Percentiles rank a stretch among this genome's conserved stretches.
Conservation (phyloP, 192 early-diverging fungal species). For the Umbelopsis sp. region DNA sequence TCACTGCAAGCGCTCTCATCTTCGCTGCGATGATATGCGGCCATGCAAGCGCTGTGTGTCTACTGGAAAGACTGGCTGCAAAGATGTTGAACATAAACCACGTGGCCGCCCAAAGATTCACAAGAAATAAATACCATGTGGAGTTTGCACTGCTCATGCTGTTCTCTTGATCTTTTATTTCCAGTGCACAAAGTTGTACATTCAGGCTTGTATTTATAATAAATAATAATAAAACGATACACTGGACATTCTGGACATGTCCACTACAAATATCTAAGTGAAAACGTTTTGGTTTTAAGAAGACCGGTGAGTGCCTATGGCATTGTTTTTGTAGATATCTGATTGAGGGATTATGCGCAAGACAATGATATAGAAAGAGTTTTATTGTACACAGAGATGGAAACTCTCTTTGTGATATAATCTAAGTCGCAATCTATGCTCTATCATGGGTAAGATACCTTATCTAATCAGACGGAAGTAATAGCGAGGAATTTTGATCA, state of each 20-base stretch:
- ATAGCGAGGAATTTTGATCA: slow-evolving; percentile 10
- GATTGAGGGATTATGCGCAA: too few species aligned
- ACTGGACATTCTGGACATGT: slow-evolving; percentile 15
- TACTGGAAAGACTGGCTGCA: slow-evolving; percentile 39
- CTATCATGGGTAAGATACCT: not conserved
- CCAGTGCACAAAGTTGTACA: slow-evolving; percentile 7
- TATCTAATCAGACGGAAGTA: not conserved
- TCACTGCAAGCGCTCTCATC: slow-evolving; percentile 42
- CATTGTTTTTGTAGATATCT: too few species aligned
- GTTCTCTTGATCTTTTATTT: not conserved
- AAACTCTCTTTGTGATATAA: not conserved
- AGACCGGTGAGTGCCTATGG: too few species aligned
- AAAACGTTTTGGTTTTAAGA: too few species aligned
- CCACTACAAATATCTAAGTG: not conserved
- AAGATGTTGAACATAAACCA: slow-evolving; percentile 46
- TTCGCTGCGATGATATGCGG: slow-evolving; percentile 40
- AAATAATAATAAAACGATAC: not conserved
- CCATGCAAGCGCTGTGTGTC: slow-evolving; percentile 39
- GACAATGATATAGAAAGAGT: not conserved
- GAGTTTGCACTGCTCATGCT: not conserved
- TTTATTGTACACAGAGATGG: slow-evolving; percentile 10
- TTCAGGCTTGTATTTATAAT: slow-evolving; percentile 3
- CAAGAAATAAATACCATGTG: slow-evolving; percentile 22
- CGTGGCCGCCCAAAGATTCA: slow-evolving; percentile 39
- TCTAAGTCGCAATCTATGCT: slow-evolving; percentile 4